A percentile compares a stretch with the other conserved stretches of the same genome.
These are phyloP conservation scores for Ogataea neopini DNA, from an alignment of 805 yeast genomes.

Conservation along the genomic window DNA sequence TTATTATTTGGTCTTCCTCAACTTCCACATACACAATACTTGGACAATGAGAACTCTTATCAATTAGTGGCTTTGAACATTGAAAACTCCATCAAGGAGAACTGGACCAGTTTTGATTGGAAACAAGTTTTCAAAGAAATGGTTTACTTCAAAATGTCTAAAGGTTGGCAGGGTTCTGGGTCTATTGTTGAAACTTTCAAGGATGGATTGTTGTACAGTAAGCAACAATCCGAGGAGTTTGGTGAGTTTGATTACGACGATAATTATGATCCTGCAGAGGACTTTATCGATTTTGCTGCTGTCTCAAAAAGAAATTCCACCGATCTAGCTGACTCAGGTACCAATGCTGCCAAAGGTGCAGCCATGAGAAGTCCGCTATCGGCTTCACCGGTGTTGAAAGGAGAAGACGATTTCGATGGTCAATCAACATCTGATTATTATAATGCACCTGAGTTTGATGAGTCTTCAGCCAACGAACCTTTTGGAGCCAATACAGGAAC, in stretches of 20 bases:
- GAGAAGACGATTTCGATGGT: background rate
- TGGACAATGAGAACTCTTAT: conserved; percentile 37
- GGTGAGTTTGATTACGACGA: conserved; percentile 22
- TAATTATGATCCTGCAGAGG: conserved; percentile 35
- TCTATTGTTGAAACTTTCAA: conserved; percentile 33
- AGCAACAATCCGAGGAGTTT: conserved; percentile 25
- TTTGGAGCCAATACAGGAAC: background rate
- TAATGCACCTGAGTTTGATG: conserved; percentile 1
- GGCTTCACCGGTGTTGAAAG: background rate
- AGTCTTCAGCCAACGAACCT: background rate
- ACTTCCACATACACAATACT: conserved; percentile 65
- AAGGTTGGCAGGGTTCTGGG: conserved; percentile 41
- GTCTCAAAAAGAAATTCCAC: conserved; percentile 5
- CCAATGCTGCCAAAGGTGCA: conserved; percentile 2
- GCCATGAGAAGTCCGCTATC: background rate
- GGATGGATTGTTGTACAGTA: conserved; percentile 34
- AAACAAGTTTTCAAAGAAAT: conserved; percentile 39
- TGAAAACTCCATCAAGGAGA: conserved; percentile 33
- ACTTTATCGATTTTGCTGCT: conserved; percentile 25
- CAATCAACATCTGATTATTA: background rate
- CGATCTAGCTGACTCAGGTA: conserved; percentile 11
- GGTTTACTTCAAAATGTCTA: conserved; percentile 33
- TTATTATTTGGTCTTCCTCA: conserved; percentile 73
- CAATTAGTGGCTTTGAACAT: conserved; percentile 36
- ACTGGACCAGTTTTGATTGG: conserved; percentile 38